Conservation (phyloP, 2,329 filamentous ascomycete species). For the Chaetomiaceae sp. region DNA sequence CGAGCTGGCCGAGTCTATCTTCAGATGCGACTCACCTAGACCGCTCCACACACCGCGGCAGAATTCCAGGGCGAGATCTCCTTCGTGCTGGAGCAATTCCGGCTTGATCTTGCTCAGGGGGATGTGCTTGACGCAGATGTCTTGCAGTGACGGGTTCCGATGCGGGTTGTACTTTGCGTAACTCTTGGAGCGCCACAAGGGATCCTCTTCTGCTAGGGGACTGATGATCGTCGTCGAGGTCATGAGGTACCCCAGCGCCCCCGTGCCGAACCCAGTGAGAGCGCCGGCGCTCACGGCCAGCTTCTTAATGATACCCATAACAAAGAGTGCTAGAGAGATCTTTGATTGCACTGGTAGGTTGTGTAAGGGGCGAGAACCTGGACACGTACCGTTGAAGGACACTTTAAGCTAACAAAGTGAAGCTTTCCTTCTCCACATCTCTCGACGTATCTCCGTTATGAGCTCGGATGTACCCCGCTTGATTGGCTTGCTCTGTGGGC, state of each 20-base stretch:
- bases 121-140: conserved; percentile 57
- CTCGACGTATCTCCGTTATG: too few species aligned
- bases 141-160: conserved; percentile 56
- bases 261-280: conserved; percentile 39
- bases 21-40: conserved; percentile 41
- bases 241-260: conserved; percentile 47
- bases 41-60: conserved; percentile 63
- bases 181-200: conserved; percentile 51
- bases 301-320: conserved; percentile 52
- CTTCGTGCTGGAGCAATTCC: conserved; percentile 55
- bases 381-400: too few species aligned
- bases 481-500: too few species aligned
- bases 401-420: too few species aligned
- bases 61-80: conserved; percentile 55
- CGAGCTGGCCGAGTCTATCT: not conserved
- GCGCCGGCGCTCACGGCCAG: conserved; percentile 38
- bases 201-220: conserved; percentile 52
- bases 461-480: too few species aligned
- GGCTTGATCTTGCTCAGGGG: conserved; percentile 59
- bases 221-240: conserved; percentile 51
- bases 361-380: too few species aligned
- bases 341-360: too few species aligned
- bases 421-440: too few species aligned
- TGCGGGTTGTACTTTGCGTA: conserved; percentile 57
- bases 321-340: too few species aligned